Percentiles rank a stretch among this genome's conserved stretches.
phyloP scores from a whole-genome alignment of 2,329 filamentous ascomycete species.

The Fusarium albidum region DNA sequence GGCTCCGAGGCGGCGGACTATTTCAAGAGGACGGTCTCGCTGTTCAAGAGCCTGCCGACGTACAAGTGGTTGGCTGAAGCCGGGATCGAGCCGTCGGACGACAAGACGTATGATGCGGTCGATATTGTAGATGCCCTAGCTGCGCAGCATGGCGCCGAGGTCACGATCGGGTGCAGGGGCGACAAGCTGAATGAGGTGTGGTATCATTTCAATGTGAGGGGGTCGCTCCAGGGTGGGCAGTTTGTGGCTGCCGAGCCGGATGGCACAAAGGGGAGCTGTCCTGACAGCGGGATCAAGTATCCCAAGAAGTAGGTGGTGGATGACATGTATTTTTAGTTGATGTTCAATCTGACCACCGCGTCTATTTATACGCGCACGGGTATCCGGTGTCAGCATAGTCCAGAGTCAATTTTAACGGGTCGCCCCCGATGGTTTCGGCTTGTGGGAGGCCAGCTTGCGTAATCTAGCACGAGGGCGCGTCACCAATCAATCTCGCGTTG shows the following conservation, averaged over 20 bases:
- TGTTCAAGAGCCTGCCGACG: slow-evolving; percentile 73
- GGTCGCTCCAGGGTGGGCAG: slow-evolving; percentile 65
- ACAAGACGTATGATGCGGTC: slow-evolving; percentile 64
- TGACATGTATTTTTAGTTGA: no score
- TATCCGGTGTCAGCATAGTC: no score
- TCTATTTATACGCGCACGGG: no score
- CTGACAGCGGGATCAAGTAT: slow-evolving; percentile 48
- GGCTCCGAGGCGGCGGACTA: slow-evolving; percentile 74
- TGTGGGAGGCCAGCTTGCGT: no score
- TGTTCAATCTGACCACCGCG: no score
- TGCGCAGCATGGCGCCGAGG: slow-evolving; percentile 60
- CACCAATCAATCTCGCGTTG: no score
- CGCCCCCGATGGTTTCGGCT: no score
- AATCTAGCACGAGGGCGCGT: no score
- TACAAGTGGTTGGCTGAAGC: slow-evolving; percentile 69
- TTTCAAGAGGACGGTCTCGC: slow-evolving; percentile 69
- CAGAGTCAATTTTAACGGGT: no score
- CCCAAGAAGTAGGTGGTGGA: no score
- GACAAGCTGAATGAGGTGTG: slow-evolving; percentile 62
- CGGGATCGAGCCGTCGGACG: slow-evolving; percentile 63
- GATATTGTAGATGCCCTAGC: slow-evolving; percentile 68
- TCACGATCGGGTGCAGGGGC: slow-evolving; percentile 65
- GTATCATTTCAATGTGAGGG: slow-evolving; percentile 70
- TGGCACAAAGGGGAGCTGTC: slow-evolving; percentile 66
- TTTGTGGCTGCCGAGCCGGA: slow-evolving; percentile 66